phyloP scores from a whole-genome alignment of 352 stramenopile genomes.

The Globisporangium uncinulatum region DNA sequence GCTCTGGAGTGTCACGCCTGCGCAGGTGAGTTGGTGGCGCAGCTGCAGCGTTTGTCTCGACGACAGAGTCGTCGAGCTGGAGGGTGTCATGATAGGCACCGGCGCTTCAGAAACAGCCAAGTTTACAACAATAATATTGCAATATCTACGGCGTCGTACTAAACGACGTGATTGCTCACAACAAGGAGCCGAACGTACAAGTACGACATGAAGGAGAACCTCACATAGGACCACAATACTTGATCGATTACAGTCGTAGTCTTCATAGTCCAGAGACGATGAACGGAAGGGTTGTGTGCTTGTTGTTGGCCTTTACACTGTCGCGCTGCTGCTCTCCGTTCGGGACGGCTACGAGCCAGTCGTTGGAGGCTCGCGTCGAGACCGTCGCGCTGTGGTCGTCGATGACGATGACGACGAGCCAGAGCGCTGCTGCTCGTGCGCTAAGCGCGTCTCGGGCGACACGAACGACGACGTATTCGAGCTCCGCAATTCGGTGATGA shows the following conservation, averaged over 20 bases:
- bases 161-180: too few relatives aligned
- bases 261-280: too few relatives aligned
- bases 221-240: not conserved
- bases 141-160: too few relatives aligned
- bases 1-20: constrained; percentile 42
- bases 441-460: constrained; percentile 25
- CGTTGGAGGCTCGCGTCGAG: not conserved
- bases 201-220: not conserved
- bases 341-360: not conserved
- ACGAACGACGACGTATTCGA: constrained; percentile 41
- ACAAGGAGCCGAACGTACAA: not conserved
- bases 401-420: constrained; percentile 32
- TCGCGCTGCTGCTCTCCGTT: too few relatives aligned
- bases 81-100: too few relatives aligned
- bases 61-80: not conserved
- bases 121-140: too few relatives aligned
- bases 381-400: constrained; percentile 11
- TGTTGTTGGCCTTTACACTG: too few relatives aligned
- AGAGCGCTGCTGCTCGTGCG: constrained; percentile 15
- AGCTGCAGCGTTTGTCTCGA: constrained; percentile 62
- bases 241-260: too few relatives aligned
- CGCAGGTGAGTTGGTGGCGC: constrained; percentile 62
- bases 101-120: too few relatives aligned
- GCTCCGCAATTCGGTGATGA: constrained; percentile 41
- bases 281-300: too few relatives aligned